Evolutionary conservation across 331 rosid genomes (phyloP), one percentile per base, ranked within the genome.

Genomic region (Erythrophleum ivorense): DNA sequence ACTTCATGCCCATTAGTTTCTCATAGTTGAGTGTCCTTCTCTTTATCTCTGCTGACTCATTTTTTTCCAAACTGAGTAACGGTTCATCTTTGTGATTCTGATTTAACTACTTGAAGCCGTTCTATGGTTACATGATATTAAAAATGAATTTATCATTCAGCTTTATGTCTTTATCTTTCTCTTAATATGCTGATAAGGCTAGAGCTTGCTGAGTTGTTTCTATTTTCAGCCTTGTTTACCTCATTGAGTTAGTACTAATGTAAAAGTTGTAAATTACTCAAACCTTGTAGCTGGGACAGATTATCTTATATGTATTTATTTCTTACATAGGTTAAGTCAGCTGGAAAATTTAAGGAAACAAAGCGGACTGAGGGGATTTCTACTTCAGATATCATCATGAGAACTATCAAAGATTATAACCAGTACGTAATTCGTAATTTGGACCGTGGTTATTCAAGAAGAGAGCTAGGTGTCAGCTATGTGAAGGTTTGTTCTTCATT

Each of bases 331-430:
- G 99, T 92, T 79, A 95, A 93, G 82, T 68, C 89, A 38, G 59
- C 83, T 76, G 99, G 99, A 77, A 95, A 85, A 84, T 95, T 95
- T 67, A 93, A 88, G 92, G 98, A 95, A 87, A 95, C 99, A 59
- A 83, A 93, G 81, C 85, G 99, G 31, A 93, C 98, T 0, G 97
- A 95, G 3, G 99, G 99, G 69, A 93, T 95, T 55, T 95, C 99
- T 48, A 93, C 98, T n/a, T 95, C 98, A 9, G 99, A 95, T 89
- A 87, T 93, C 77, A 95, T 95, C 84, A 91, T 95, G 99, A 95
- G 98, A 83, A 90, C 93, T 55, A 94, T 95, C 52, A 93, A 91
- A 92, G 97, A 93, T 85, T 93, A 95, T 89, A 95, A 93, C 78
- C 94, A 91, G 83, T 95, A 95, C 78, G 97, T 95, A 80, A 81